A percentile compares a stretch with the other conserved stretches of the same genome.
Conservation (phyloP, 2,329 filamentous ascomycete genomes). For the Aureobasidium sp. region DNA sequence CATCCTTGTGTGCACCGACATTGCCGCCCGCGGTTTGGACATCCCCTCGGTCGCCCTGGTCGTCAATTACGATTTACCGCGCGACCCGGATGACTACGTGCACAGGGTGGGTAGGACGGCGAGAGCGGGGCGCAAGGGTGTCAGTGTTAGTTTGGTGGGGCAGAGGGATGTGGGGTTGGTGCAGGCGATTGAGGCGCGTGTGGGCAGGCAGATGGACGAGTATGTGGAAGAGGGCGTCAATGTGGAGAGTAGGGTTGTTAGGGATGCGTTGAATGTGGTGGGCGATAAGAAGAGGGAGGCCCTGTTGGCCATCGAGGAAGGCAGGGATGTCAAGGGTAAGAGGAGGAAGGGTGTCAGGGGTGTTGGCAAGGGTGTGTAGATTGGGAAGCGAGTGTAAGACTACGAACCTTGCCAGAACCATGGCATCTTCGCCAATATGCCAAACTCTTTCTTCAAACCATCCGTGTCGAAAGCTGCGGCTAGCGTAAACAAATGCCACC, state of each 20-base stretch:
- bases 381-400: too few species aligned
- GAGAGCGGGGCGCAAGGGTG: constrained; percentile 75
- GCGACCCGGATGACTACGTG: constrained; percentile 96
- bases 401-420: too few species aligned
- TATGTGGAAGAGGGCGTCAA: constrained; percentile 90
- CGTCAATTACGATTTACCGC: constrained; percentile 89
- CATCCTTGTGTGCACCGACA: constrained; percentile 88
- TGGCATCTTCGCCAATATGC: too few species aligned
- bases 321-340: constrained; percentile 85
- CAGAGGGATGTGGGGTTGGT: constrained; percentile 88
- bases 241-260: constrained; percentile 79
- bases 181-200: constrained; percentile 78
- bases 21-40: constrained; percentile 87
- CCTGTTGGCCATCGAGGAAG: constrained; percentile 81
- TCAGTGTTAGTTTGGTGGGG: constrained; percentile 79
- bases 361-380: background rate
- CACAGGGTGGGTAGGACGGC: constrained; percentile 93
- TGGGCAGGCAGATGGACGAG: constrained; percentile 68
- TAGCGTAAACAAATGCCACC: too few species aligned
- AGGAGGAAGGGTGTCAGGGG: constrained; percentile 35
- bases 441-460: too few species aligned
- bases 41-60: constrained; percentile 87
- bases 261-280: constrained; percentile 79
- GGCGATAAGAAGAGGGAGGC: constrained; percentile 95
- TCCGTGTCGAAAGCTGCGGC: too few species aligned